Evolutionary conservation across 2,329 filamentous ascomycete species (phyloP), one percentile per base, ranked within the genome.

Genomic region (Nothophoma quercina): DNA sequence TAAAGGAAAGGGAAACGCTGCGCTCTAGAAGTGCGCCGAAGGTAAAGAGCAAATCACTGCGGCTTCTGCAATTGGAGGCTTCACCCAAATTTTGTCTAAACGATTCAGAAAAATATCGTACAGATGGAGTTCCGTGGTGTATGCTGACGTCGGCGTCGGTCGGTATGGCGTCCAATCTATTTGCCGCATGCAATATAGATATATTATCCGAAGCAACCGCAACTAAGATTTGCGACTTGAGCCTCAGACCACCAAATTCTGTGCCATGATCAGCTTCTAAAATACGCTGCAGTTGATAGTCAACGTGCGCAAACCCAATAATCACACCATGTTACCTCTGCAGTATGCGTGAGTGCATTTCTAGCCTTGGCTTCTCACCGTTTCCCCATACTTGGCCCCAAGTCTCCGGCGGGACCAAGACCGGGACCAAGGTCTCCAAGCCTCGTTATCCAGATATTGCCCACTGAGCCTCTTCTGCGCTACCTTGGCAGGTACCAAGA

Each of bases 391-490:
- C 16, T 25, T 16, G 13, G 33, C 26, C 36, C 19, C 38, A 42
- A 33, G 15, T 16, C 16, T 44, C 12, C 43, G 28, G 26, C 22
- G 2, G n/a, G 18, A 39, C 50, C 39, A 53, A 48, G 50, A 25
- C 38, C 12, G 10, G 6, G 6, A 12, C 43, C 40, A 53, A 53
- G 44, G n/a, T 23, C 13, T 22, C 50, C 50, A 53, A 53, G 50
- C 38, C 38, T 48, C 18, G 28, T 33, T 53, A 38, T 12, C 16
- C 13, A 5, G 26, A 5, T 28, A 28, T 8, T 12, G 5, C 18
- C 26, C 38, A 43, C 28, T 28, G 28, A 34, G 13, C n/a, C 23
- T 33, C 21, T n/a, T 23, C 39, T 39, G 10, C 25, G 19, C 10
- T 19, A 29, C 32, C 43, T 53, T 53, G 50, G 50, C 50, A 43